A percentile compares a stretch with the other conserved stretches of the same genome.
These are phyloP conservation scores for Catunica adiposa DNA, from an alignment of 2,329 filamentous ascomycete genomes.

Conservation along the genomic window DNA sequence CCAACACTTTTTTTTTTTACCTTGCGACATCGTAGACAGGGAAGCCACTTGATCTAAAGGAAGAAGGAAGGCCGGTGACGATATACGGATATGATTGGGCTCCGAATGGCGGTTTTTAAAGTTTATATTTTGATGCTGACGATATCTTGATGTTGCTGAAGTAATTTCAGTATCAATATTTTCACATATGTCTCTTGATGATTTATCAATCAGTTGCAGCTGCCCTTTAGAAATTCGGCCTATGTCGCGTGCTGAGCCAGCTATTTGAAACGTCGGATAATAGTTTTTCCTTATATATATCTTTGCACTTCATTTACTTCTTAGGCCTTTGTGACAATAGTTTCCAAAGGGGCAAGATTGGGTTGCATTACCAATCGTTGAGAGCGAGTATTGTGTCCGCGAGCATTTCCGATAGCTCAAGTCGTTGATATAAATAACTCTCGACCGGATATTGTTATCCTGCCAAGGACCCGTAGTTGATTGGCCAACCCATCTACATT, in stretches of 20 bases:
- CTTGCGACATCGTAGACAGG: not conserved
- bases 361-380: not conserved
- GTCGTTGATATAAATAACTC: not conserved
- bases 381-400: not conserved
- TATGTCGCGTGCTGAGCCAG: not conserved
- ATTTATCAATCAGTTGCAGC: too few relatives aligned
- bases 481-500: too few relatives aligned
- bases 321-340: not conserved
- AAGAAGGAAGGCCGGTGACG: not conserved
- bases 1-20: conserved; percentile 13
- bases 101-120: too few relatives aligned
- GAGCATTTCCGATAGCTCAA: not conserved
- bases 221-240: too few relatives aligned
- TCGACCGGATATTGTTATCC: too few relatives aligned
- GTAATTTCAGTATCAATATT: too few relatives aligned
- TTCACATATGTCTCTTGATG: too few relatives aligned
- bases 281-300: not conserved
- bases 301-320: not conserved
- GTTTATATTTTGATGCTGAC: too few relatives aligned
- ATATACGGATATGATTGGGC: not conserved
- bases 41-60: too few relatives aligned
- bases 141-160: too few relatives aligned
- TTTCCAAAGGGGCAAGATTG: not conserved
- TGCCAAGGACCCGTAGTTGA: too few relatives aligned
- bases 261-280: too few relatives aligned